Evolutionary conservation across 192 early-diverging fungal genomes (phyloP), one percentile per base, ranked within the genome.

Genomic region (Coemansia sp.): DNA sequence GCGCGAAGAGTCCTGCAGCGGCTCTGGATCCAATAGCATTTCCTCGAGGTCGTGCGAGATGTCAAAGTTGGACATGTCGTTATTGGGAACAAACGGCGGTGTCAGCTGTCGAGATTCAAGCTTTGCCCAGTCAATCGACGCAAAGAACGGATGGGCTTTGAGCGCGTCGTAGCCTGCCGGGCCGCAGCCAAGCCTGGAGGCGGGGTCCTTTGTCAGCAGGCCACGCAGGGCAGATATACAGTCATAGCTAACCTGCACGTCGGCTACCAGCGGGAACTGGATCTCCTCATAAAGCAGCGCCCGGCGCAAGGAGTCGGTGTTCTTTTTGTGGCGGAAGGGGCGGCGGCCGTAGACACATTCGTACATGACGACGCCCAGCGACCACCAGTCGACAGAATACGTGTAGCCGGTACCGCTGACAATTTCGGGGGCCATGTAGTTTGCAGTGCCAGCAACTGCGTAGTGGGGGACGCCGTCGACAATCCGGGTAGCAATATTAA

Each of bases 31-130:
- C n/a, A 99, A 79, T 37, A 99, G 71, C 26, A 97, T 83, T 60
- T 99, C 96, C 56, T 99, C 94, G 17, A 99, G 70, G 42, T 99
- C 96, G 62, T 96, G 87, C 20, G 93, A 91, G 7, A 91, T 91
- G 80, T 98, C 96, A 71, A 96, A 97, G 63, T 98, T 98, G 42
- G 90, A 86, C 16, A 84, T 75, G 64, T 94, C 91, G 46, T 82
- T 87, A 71, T 89, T 87, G 42, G 95, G 94, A 7, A 84, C 76
- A 69, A 94, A 98, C 7, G 92, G 87, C 23, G 95, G 91, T 3
- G 55, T 61, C 0, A 85, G 76, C 55, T 87, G 71, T 67, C 88
- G 89, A n/a, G 76, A 62, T 26, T 87, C 85, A 26, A 96, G 76
- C 36, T 64, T 63, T 12, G 75, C 68, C 94, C 94, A 98, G 30